Evolutionary conservation across 2,329 filamentous ascomycete species (phyloP), one percentile per base, ranked within the genome.

Genomic region (Fusarium circinatum): DNA sequence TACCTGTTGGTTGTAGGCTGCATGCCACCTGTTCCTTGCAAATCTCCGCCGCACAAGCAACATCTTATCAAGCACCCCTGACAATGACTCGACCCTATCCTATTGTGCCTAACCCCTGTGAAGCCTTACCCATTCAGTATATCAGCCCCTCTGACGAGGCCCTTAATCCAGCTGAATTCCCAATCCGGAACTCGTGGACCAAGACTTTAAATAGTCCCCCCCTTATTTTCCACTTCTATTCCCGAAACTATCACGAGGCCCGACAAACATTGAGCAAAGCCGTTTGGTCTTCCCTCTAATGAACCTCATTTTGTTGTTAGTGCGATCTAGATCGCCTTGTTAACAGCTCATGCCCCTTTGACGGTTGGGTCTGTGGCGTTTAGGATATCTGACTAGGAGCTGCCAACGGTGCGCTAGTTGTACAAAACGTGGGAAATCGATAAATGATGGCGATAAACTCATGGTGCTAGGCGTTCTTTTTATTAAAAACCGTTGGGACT

Each of bases 331-430:
- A 74, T 68, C 26, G 18, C 15, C 24, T 30, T 9, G 12, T 28
- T 26, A 56, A 55, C 44, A 62, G 55, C 38, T 45, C 32, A 62
- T 52, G 17, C 28, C 28, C 62, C 54, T 48, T 51, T 64, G 67
- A 52, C 55, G 34, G n/a, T 64, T 72, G 47, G 52, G 42, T 24
- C 15, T 36, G 71, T 74, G 71, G 71, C 71, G 71, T 74, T 52
- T 59, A 64, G 20, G 36, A 41, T 65, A 44, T 65, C 41, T 64
- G 5, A 28, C 67, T 59, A 74, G 62, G 49, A n/a, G 42, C 44
- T 61, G 26, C 52, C 36, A 69, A 45, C 55, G 39, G 51, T 71
- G 24, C 58, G n/a, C 55, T 71, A 68, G 39, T 4, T 15, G 15
- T 28, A 5, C 18, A 42, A 48, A 42, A 38, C 55, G 26, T 56